These are phyloP conservation scores for Microsporum audouinii DNA, from an alignment of 2,329 filamentous ascomycete species.

Conservation along the genomic window DNA sequence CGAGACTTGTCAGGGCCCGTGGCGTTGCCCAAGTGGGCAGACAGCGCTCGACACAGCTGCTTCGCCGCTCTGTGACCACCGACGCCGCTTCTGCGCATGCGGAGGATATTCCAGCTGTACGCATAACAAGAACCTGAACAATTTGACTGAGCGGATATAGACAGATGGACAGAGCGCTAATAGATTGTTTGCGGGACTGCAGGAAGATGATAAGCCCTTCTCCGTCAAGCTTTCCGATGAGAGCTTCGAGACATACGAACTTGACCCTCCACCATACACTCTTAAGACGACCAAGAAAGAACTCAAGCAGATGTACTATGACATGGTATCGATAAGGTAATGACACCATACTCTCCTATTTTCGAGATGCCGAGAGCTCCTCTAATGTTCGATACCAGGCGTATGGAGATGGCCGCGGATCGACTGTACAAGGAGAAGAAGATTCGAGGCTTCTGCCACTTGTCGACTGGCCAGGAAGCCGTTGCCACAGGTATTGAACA, in stretches of 20 bases:
- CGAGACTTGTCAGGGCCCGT: conserved; percentile 55
- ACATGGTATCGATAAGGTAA: conserved; percentile 92
- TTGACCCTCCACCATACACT: conserved; percentile 90
- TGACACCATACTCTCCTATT: conserved; percentile 20
- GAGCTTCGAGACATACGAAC: conserved; percentile 98
- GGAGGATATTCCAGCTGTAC: conserved; percentile 62
- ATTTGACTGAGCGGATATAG: not conserved
- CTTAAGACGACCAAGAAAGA: conserved; percentile 93
- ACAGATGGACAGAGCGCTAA: not conserved
- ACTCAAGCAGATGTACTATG: conserved; percentile 96
- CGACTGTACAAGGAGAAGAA: conserved; percentile 99
- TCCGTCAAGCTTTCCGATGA: conserved; percentile 87
- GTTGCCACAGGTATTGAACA: conserved; percentile 96
- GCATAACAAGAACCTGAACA: not conserved
- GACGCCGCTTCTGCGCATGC: conserved; percentile 86
- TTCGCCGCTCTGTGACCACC: conserved; percentile 75
- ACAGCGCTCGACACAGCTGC: conserved; percentile 36
- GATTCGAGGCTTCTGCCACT: conserved; percentile 98
- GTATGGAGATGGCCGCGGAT: conserved; percentile 99
- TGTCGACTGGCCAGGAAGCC: conserved; percentile 95
- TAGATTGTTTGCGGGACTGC: not conserved
- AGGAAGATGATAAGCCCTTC: conserved; percentile 93
- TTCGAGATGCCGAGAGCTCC: not conserved
- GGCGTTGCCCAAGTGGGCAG: conserved; percentile 47
- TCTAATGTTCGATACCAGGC: conserved; percentile 44